Base-by-base conservation (phyloP, 768 basidiomycete genomes). In the Tricholoma bakamatsutake region DNA sequence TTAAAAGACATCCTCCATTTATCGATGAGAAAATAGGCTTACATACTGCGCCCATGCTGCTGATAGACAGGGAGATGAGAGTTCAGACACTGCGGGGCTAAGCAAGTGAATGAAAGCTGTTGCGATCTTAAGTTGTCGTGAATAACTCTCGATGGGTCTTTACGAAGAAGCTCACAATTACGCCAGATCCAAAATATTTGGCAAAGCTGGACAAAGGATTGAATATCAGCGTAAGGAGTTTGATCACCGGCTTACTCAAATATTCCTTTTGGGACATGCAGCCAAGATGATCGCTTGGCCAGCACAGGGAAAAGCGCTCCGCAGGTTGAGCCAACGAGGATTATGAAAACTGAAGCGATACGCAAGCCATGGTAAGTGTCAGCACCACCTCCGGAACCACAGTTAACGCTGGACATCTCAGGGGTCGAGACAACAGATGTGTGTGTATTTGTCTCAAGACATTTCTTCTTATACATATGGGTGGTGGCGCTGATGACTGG, bases 131-230 rank as follows among this genome's bases (percentile, higher is more conserved):
- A 59, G 45, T 17, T 37, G 57, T 37, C 50, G 39, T 60, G 51
- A 21, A 12, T 33, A 53, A 47, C 5, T 7, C 31, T 12, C 12
- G 12, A 17, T 15, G 8, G 15, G 4, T 5, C 24, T 30, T 30
- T 7, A 45, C 7, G 11, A 24, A n/a, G 28, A 37, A 13, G 73
- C 85, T 62, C 56, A 90, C 88, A 62, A 92, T 91, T 49, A 92
- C 88, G 24, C 93, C 93, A 12, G 90, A 92, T 27, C 93, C 93
- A 70, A 95, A 94, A 68, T 87, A 93, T 69, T 92, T 93, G 31
- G 89, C 86, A 67, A 93, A 90, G 50, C 88, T 89, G 56, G 17
- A 21, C 15, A 33, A 49, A 34, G 18, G 18, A 50, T 35, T 15
- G 3, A 55, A 34, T 17, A 33, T 42, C 46, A 51, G 12, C 43